Conservation (phyloP, 2,329 filamentous ascomycete species). For the Alternaria sp. region DNA sequence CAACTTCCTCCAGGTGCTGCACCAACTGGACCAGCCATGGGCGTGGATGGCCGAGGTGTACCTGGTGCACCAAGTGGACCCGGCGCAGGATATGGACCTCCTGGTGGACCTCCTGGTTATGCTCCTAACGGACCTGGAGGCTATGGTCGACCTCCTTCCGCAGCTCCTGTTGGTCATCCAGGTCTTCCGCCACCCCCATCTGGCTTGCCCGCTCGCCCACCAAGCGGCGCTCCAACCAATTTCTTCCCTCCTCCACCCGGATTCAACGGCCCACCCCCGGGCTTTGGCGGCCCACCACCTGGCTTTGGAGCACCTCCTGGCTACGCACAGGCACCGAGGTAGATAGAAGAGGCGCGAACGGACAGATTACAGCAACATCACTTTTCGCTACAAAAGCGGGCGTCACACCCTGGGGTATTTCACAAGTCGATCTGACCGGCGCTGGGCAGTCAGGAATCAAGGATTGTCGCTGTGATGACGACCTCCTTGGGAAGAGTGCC, state of each 20-base stretch:
- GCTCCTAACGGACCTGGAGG: slow-evolving; percentile 19
- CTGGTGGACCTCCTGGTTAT: slow-evolving; percentile 52
- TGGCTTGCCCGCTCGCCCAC: slow-evolving; percentile 72
- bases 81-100: slow-evolving; percentile 46
- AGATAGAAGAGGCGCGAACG: neutral
- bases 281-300: slow-evolving; percentile 33
- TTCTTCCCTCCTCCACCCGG: slow-evolving; percentile 40
- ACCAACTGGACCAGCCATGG: slow-evolving; percentile 49
- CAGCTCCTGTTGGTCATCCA: slow-evolving; percentile 39
- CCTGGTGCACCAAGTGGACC: slow-evolving; percentile 52
- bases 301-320: slow-evolving; percentile 25
- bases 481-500: neutral
- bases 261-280: slow-evolving; percentile 31
- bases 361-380: neutral
- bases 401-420: neutral
- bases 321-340: slow-evolving; percentile 20
- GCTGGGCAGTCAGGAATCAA: neutral
- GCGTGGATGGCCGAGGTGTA: slow-evolving; percentile 44
- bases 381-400: neutral
- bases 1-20: slow-evolving; percentile 42
- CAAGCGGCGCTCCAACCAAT: slow-evolving; percentile 66
- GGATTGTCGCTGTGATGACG: neutral
- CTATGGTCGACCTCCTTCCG: slow-evolving; percentile 34
- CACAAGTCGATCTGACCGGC: neutral
- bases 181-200: slow-evolving; percentile 68